phyloP scores from a whole-genome alignment of 768 basidiomycete species.

The Sarcodon sp. region DNA sequence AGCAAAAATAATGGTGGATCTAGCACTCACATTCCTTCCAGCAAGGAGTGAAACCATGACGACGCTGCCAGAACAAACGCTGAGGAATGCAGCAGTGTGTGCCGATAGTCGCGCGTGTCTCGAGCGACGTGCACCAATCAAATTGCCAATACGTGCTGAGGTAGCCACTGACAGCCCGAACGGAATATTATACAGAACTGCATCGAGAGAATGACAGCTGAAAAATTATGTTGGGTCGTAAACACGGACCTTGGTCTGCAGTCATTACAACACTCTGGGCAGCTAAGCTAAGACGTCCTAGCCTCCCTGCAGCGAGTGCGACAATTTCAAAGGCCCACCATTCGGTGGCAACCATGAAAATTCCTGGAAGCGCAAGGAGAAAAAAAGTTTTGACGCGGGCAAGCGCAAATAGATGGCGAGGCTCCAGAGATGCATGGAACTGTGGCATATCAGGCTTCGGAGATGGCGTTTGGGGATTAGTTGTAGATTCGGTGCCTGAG shows the following conservation, averaged over 20 bases:
- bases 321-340: constrained; percentile 80
- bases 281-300: constrained; percentile 55
- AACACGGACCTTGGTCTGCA: constrained; percentile 50
- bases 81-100: constrained; percentile 51
- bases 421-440: too few species aligned
- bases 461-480: too few species aligned
- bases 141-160: constrained; percentile 60
- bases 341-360: constrained; percentile 72
- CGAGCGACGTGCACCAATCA: constrained; percentile 47
- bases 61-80: constrained; percentile 40
- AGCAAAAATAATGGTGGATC: background rate
- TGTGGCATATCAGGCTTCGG: too few species aligned
- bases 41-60: constrained; percentile 51
- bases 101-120: constrained; percentile 41
- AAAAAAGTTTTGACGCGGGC: constrained; percentile 27
- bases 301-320: constrained; percentile 59
- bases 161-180: constrained; percentile 70
- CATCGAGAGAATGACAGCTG: background rate
- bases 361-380: constrained; percentile 60
- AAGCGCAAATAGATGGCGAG: too few species aligned
- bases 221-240: background rate
- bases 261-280: constrained; percentile 77
- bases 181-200: constrained; percentile 62
- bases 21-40: constrained; percentile 36
- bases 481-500: too few species aligned